Evolutionary conservation across 805 yeast species (phyloP).

Genomic region (Huiozyma sinensis): DNA sequence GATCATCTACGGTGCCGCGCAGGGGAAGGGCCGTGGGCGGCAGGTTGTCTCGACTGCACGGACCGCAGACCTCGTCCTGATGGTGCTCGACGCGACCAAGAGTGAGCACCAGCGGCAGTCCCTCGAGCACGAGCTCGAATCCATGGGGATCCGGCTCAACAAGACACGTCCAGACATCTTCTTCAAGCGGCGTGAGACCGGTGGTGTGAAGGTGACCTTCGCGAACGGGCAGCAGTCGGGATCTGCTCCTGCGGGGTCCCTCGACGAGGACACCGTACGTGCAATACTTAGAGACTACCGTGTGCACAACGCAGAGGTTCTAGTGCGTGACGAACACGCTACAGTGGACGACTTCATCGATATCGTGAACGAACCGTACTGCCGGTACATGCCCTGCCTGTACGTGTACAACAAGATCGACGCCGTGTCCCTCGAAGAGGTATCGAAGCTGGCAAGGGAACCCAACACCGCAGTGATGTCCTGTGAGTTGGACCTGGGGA

Average conservation of each 20-base stretch:
- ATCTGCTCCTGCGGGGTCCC: slow-evolving; percentile 61
- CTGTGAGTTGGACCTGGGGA: slow-evolving; percentile 78
- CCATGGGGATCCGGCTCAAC: slow-evolving; percentile 87
- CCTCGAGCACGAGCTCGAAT: slow-evolving; percentile 79
- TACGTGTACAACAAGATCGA: slow-evolving; percentile 94
- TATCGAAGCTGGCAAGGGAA: slow-evolving; percentile 81
- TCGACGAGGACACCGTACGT: slow-evolving; percentile 71
- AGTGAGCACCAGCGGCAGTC: slow-evolving; percentile 81
- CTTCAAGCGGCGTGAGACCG: slow-evolving; percentile 71
- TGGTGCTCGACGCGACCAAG: slow-evolving; percentile 94
- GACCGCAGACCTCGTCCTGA: slow-evolving; percentile 83
- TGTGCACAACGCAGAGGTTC: slow-evolving; percentile 87
- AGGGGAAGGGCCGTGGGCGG: slow-evolving; percentile 95
- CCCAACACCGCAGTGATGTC: slow-evolving; percentile 93
- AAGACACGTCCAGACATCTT: slow-evolving; percentile 68
- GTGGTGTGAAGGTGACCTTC: slow-evolving; percentile 80
- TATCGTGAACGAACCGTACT: slow-evolving; percentile 75
- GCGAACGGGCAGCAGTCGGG: slow-evolving; percentile 21
- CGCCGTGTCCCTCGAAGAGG: slow-evolving; percentile 89
- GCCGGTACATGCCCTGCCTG: slow-evolving; percentile 81
- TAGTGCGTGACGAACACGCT: slow-evolving; percentile 77
- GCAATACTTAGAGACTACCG: slow-evolving; percentile 76
- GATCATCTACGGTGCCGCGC: slow-evolving; percentile 91
- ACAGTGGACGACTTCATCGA: slow-evolving; percentile 92
- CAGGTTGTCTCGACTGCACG: slow-evolving; percentile 95